phyloP scores from a whole-genome alignment of 495 filamentous ascomycete genomes.

The Penicillium cinerascens region DNA sequence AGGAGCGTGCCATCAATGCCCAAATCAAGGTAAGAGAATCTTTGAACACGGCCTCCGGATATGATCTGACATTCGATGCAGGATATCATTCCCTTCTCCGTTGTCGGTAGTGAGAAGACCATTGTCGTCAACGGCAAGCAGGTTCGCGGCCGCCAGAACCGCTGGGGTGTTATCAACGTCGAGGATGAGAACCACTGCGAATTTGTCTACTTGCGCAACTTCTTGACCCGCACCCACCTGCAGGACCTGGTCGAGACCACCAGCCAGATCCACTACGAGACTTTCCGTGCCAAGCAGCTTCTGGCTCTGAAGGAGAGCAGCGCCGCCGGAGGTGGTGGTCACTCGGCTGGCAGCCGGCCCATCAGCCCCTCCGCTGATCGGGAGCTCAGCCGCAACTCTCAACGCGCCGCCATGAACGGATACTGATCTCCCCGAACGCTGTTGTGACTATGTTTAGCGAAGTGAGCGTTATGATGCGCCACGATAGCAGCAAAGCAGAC shows the following conservation, averaged over 20 bases:
- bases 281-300: conserved; percentile 98
- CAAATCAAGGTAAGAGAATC: conserved; percentile 81
- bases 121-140: conserved; percentile 97
- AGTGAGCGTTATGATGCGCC: conserved; percentile 16
- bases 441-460: conserved; percentile 11
- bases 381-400: conserved; percentile 92
- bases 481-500: conserved; percentile 12
- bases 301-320: conserved; percentile 97
- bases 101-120: conserved; percentile 95
- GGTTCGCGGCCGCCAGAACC: conserved; percentile 95
- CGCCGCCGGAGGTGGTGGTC: conserved; percentile 69
- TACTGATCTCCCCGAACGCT: conserved; percentile 55
- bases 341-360: conserved; percentile 72
- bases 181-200: conserved; percentile 99
- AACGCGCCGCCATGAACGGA: conserved; percentile 97
- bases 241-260: conserved; percentile 99
- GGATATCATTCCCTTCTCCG: conserved; percentile 95
- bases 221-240: conserved; percentile 92
- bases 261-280: conserved; percentile 99
- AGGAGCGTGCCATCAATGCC: conserved; percentile 88
- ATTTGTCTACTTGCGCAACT: conserved; percentile 97
- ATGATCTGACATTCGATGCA: conserved; percentile 33
- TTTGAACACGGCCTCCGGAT: too few species aligned
- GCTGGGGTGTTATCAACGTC: conserved; percentile 99
- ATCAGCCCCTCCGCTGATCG: conserved; percentile 93